These are phyloP conservation scores for Salix udensis DNA, from an alignment of 345 rosid genomes.

Conservation along the genomic window DNA sequence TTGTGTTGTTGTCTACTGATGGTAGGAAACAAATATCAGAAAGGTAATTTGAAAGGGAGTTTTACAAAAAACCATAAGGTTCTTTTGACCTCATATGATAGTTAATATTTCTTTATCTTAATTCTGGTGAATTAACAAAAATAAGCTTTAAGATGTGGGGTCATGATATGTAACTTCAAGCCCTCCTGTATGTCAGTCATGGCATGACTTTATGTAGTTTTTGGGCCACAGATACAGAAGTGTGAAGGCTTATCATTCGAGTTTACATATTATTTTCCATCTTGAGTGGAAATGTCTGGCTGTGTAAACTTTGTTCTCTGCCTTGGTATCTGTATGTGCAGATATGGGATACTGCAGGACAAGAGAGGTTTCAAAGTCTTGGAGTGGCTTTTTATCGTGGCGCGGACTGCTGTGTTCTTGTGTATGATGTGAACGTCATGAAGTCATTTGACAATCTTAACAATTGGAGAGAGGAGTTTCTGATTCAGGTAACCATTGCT, in stretches of 20 bases:
- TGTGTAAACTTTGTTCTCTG: neutral
- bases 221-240: too few relatives aligned
- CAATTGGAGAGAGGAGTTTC: constrained; percentile 48
- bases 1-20: neutral
- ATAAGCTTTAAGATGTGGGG: too few relatives aligned
- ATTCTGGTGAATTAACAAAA: neutral
- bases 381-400: constrained; percentile 88
- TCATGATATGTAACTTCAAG: neutral
- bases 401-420: constrained; percentile 84
- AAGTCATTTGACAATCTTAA: constrained; percentile 50
- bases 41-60: neutral
- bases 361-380: constrained; percentile 91
- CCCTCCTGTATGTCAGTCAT: neutral
- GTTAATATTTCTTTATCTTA: neutral
- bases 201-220: neutral
- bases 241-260: neutral
- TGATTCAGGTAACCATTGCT: constrained; percentile 35
- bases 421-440: constrained; percentile 73
- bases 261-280: neutral
- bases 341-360: constrained; percentile 99
- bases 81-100: neutral
- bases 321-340: constrained; percentile 19
- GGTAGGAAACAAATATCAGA: neutral
- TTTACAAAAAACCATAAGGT: neutral
- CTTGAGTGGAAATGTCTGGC: neutral